phyloP scores from a whole-genome alignment of 2,329 filamentous ascomycete species.

The Pezicula radicicola region DNA sequence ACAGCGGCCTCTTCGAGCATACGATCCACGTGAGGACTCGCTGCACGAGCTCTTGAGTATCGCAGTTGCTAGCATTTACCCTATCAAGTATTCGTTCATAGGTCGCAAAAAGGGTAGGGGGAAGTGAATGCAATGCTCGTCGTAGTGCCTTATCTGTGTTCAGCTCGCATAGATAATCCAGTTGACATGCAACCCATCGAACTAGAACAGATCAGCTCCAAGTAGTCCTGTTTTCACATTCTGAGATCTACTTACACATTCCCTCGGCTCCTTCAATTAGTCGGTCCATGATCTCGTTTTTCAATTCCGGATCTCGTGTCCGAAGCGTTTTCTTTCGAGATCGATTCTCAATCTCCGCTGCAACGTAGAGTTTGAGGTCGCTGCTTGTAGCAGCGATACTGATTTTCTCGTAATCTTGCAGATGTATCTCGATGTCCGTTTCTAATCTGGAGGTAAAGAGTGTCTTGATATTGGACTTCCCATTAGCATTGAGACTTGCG shows the following conservation, averaged over 20 bases:
- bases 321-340: conserved; percentile 1
- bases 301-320: conserved; percentile 7
- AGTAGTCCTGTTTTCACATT: too few species aligned
- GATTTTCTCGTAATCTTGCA: not conserved
- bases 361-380: conserved; percentile 10
- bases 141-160: too few species aligned
- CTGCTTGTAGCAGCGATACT: conserved; percentile 10
- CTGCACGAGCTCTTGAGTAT: too few species aligned
- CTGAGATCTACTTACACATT: conserved; percentile 11
- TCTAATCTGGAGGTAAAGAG: conserved; percentile 12
- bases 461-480: conserved; percentile 7
- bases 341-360: conserved; percentile 8
- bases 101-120: too few species aligned
- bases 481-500: conserved; percentile 2
- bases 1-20: too few species aligned
- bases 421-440: conserved; percentile 6
- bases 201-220: too few species aligned
- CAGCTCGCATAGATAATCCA: too few species aligned
- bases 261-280: conserved; percentile 14
- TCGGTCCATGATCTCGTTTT: conserved; percentile 12
- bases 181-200: too few species aligned
- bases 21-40: too few species aligned
- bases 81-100: too few species aligned
- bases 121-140: too few species aligned
- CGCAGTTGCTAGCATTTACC: too few species aligned